These are phyloP conservation scores for Setomelanomma holmii DNA, from an alignment of 2,329 filamentous ascomycete species.

Conservation along the genomic window DNA sequence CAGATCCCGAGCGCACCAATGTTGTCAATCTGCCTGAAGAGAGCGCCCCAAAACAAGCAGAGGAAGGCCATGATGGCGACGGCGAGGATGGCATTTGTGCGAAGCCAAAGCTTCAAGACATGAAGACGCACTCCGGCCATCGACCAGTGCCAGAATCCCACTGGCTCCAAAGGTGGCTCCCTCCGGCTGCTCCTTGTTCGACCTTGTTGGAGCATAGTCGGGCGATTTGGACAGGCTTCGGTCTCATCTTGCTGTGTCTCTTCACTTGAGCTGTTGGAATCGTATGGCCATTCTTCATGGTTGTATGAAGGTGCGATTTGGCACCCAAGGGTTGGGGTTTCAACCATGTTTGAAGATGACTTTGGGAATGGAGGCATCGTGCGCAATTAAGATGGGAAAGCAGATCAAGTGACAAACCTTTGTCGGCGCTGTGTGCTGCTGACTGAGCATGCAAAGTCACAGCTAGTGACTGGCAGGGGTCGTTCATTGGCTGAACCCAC, in stretches of 20 bases:
- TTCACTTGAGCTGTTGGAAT: conserved; percentile 15
- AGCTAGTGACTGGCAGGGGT: not conserved
- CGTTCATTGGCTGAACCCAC: not conserved
- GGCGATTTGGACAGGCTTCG: conserved; percentile 6
- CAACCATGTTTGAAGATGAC: conserved; percentile 16
- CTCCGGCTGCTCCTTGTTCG: conserved; percentile 30
- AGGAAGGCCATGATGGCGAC: conserved; percentile 33
- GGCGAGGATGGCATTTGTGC: conserved; percentile 27
- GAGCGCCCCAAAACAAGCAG: conserved; percentile 38
- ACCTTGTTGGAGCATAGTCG: conserved; percentile 15
- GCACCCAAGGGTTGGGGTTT: conserved; percentile 26
- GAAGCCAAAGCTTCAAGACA: conserved; percentile 35
- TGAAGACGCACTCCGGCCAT: conserved; percentile 41
- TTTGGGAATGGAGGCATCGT: not conserved
- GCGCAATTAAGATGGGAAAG: not conserved
- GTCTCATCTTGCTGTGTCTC: not conserved
- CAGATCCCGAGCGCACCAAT: conserved; percentile 57
- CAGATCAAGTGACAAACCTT: not conserved
- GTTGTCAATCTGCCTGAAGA: conserved; percentile 32
- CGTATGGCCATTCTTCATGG: conserved; percentile 18
- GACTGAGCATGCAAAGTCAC: conserved; percentile 6
- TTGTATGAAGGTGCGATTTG: conserved; percentile 38
- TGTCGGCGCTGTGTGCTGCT: not conserved
- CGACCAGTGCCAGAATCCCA: conserved; percentile 38
- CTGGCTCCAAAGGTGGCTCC: conserved; percentile 19